phyloP scores from a whole-genome alignment of 176 grass and related monocot species.

The Pontederia paniculata region DNA sequence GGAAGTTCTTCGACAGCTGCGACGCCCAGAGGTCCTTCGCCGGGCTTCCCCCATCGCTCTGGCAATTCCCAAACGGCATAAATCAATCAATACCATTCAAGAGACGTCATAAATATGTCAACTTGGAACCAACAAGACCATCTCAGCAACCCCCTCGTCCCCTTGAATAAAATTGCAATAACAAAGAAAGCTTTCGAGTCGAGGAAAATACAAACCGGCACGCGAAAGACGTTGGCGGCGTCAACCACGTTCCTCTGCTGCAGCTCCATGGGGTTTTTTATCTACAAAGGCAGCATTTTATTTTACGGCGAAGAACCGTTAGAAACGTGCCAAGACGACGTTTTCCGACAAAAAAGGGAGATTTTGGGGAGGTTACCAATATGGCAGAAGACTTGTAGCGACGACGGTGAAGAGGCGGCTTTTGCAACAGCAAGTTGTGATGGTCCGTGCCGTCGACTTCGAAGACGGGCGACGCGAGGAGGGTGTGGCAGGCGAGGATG shows the following conservation, averaged over 20 bases:
- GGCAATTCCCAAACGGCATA: constrained; percentile 8
- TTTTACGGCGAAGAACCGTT: constrained; percentile 8
- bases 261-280: constrained; percentile 54
- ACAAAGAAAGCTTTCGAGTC: background rate
- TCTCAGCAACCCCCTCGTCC: background rate
- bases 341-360: background rate
- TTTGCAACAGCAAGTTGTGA: constrained; percentile 29
- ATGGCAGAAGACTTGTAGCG: background rate
- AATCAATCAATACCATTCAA: background rate
- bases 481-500: constrained; percentile 57
- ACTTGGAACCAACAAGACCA: background rate
- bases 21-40: constrained; percentile 57
- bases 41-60: constrained; percentile 52
- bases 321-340: constrained; percentile 1
- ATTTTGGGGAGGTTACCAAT: constrained; percentile 1
- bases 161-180: background rate
- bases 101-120: background rate
- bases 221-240: constrained; percentile 34
- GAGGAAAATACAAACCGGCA: constrained; percentile 36
- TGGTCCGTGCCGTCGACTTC: constrained; percentile 15
- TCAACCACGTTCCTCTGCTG: constrained; percentile 37
- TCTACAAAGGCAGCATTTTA: constrained; percentile 22
- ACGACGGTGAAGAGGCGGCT: constrained; percentile 1
- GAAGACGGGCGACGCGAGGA: constrained; percentile 51
- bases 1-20: constrained; percentile 45